Base-by-base conservation (phyloP, 441 rosid species). In the Metrosideros polymorpha region DNA sequence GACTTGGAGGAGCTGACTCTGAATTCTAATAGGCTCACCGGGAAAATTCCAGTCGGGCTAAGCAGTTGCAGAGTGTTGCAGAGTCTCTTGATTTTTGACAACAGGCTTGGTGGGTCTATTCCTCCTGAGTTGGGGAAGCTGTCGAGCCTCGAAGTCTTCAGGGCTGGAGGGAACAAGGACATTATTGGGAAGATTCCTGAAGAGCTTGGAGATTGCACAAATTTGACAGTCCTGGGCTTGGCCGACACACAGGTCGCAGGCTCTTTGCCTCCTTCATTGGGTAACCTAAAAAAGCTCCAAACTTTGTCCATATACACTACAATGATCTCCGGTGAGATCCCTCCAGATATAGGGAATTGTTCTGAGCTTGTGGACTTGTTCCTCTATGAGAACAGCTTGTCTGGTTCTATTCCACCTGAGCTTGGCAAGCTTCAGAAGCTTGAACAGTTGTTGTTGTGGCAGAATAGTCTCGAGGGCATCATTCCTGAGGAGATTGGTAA, bases 111-210 rank as follows among this genome's bases (percentile, higher is more conserved):
- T 53, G 98, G 98, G 47, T 45, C 61, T 82, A 92, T 98, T 82
- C 98, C 99, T 1, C 43, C 89, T n/a, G 96, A 96, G 92, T 86
- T 98, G 2, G 98, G 98, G 9, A 93, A 90, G 42, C 87, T 98
- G 83, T 88, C 89, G 12, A 87, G 79, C 82, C 96, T 98, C 8
- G 90, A 95, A 93, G 93, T 88, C 84, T 89, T 98, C 54, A 92
- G 99, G 88, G 95, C 92, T 12, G 99, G 99, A 32, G 99, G 99
- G 49, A 98, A 98, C 92, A 93, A 92, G 82, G 98, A 95, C 82
- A 88, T 98, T 84, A 89, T 87, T 32, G 99, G 99, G 7, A 88
- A 85, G 83, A 93, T 98, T 89, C 99, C 99, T 84, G 90, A 85
- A 55, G 95, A 94, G 93, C 91, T 98, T 35, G 98, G 98, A 85